These are phyloP conservation scores for Huntiella savannae DNA, from an alignment of 2,329 filamentous ascomycete species.

Conservation along the genomic window DNA sequence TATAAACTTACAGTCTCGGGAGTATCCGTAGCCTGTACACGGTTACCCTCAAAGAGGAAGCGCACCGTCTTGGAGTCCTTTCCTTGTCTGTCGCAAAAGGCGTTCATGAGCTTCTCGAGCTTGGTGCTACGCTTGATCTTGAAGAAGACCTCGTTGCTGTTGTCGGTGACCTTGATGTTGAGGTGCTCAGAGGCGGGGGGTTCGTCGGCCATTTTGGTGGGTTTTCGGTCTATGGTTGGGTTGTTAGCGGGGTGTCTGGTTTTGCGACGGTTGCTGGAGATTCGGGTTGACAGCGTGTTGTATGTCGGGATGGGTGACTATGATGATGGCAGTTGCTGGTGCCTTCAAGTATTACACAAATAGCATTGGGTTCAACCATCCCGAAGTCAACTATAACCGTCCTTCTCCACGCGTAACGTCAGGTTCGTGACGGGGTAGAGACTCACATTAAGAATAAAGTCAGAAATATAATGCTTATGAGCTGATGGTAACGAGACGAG, in stretches of 20 bases:
- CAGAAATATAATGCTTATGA: no score
- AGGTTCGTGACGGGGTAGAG: no score
- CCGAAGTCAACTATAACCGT: no score
- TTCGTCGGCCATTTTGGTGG: slow-evolving; percentile 19
- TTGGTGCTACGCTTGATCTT: slow-evolving; percentile 97
- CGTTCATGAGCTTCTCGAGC: slow-evolving; percentile 94
- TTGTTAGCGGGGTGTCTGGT: background rate
- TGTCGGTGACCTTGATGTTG: slow-evolving; percentile 98
- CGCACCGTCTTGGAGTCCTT: slow-evolving; percentile 71
- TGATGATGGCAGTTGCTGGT: no score
- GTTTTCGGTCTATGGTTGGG: slow-evolving; percentile 14
- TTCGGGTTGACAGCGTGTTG: no score
- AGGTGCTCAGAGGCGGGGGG: slow-evolving; percentile 57
- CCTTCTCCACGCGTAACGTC: no score
- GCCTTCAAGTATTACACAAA: no score
- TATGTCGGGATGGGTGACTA: no score
- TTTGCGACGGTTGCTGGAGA: background rate
- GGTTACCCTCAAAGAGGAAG: slow-evolving; percentile 89
- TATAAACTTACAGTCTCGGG: slow-evolving; percentile 62
- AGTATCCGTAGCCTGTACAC: slow-evolving; percentile 75
- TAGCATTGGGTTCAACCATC: no score
- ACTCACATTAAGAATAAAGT: no score
- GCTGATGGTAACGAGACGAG: no score
- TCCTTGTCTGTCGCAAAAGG: slow-evolving; percentile 91
- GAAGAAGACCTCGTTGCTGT: slow-evolving; percentile 99